Conservation (phyloP, 1,139 yeast species). For the Candida sojae region DNA sequence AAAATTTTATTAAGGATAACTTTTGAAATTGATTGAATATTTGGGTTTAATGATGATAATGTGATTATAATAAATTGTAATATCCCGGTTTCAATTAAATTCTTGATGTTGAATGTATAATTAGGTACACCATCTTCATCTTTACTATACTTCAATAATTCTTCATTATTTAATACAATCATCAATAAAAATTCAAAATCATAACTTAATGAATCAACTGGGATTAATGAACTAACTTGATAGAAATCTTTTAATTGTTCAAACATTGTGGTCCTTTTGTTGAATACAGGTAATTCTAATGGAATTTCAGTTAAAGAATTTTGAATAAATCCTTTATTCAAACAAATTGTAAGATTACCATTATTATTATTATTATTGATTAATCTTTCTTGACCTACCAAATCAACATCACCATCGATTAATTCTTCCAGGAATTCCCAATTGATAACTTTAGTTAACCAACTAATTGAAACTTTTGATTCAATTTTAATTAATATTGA, state of each 20-base stretch:
- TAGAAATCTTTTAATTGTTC: slow-evolving; percentile 26
- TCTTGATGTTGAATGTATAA: slow-evolving; percentile 50
- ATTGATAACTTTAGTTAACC: slow-evolving; percentile 59
- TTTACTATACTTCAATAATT: slow-evolving; percentile 44
- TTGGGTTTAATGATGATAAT: slow-evolving; percentile 31
- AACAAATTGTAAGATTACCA: slow-evolving; percentile 44
- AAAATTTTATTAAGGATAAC: slow-evolving; percentile 46
- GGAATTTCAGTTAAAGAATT: slow-evolving; percentile 39
- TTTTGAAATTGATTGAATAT: slow-evolving; percentile 25
- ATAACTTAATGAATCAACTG: slow-evolving; percentile 29
- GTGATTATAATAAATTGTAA: slow-evolving; percentile 59
- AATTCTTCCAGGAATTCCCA: slow-evolving; percentile 65
- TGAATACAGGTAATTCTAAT: slow-evolving; percentile 5
- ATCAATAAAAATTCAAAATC: slow-evolving; percentile 65
- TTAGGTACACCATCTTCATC: slow-evolving; percentile 21
- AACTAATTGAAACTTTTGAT: slow-evolving; percentile 43
- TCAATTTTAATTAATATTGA: slow-evolving; percentile 60
- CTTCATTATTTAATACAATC: slow-evolving; percentile 60
- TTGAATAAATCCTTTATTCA: slow-evolving; percentile 53
- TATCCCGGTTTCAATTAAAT: slow-evolving; percentile 58
- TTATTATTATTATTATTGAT: slow-evolving; percentile 46
- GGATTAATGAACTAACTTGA: slow-evolving; percentile 16
- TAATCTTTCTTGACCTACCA: slow-evolving; percentile 44
- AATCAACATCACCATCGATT: slow-evolving; percentile 41
- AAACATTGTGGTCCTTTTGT: slow-evolving; percentile 16